Percentiles rank a stretch among this genome's conserved stretches.
These are phyloP conservation scores for Hypoxylon rubiginosum DNA, from an alignment of 2,329 filamentous ascomycete genomes.

Conservation along the genomic window DNA sequence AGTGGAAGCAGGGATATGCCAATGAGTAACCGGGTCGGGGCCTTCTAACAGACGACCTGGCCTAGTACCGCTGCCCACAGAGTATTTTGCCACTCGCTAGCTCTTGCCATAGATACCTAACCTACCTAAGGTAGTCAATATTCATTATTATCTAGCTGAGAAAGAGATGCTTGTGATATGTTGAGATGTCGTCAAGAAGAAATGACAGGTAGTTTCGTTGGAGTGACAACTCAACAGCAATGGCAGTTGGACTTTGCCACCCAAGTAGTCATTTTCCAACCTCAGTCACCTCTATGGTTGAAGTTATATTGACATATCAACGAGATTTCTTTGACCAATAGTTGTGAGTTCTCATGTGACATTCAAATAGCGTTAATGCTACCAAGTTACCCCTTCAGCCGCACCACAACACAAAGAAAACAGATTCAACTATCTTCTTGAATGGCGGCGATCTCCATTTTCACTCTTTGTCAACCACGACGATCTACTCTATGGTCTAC, in stretches of 20 bases:
- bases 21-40: background rate
- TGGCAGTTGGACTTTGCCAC: too few species aligned
- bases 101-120: background rate
- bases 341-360: background rate
- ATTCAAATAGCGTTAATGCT: background rate
- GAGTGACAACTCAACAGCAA: background rate
- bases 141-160: background rate
- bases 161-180: background rate
- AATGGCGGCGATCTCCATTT: background rate
- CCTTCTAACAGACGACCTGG: background rate
- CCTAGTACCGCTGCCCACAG: background rate
- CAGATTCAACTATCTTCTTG: background rate
- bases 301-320: background rate
- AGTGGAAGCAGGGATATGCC: constrained; percentile 2
- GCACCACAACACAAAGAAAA: constrained; percentile 7
- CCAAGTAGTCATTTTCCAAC: background rate
- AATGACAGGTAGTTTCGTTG: background rate
- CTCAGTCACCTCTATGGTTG: background rate
- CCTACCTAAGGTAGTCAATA: background rate
- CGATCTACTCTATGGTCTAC: background rate
- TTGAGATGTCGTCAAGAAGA: background rate
- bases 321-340: background rate
- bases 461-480: constrained; percentile 12
- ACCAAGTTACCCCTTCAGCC: constrained; percentile 9
- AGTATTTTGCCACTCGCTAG: background rate